phyloP scores from a whole-genome alignment of 2,329 filamentous ascomycete species.

The Chaetomiaceae sp. region DNA sequence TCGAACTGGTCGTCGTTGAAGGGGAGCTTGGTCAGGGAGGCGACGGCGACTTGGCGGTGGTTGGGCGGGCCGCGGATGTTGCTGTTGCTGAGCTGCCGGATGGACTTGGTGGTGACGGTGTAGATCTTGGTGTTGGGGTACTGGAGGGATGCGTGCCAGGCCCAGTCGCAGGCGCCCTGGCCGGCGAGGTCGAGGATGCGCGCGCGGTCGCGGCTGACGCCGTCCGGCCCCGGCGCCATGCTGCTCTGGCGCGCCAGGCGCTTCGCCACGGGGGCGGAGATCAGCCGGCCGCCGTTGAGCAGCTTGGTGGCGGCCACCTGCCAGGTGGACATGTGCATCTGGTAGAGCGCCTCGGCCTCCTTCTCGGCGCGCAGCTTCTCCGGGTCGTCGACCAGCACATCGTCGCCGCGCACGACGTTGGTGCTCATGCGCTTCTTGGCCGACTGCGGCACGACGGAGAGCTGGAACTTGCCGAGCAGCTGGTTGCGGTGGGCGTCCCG shows the following conservation, averaged over 20 bases:
- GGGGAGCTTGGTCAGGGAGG: conserved; percentile 71
- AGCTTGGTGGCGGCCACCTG: conserved; percentile 55
- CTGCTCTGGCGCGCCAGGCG: conserved; percentile 51
- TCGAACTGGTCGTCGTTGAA: conserved; percentile 86
- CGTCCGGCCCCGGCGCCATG: conserved; percentile 39
- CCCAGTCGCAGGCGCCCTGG: conserved; percentile 84
- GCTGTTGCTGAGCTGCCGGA: conserved; percentile 63
- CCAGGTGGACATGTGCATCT: conserved; percentile 58
- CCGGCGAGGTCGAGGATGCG: conserved; percentile 83
- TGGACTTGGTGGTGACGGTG: conserved; percentile 72
- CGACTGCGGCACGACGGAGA: conserved; percentile 61
- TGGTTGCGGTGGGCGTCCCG: conserved; percentile 69
- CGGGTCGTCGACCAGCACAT: conserved; percentile 55
- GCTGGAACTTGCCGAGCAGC: conserved; percentile 77
- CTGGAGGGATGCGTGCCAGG: conserved; percentile 83
- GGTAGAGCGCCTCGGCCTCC: conserved; percentile 71
- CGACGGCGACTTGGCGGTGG: conserved; percentile 75
- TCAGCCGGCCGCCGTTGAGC: conserved; percentile 58
- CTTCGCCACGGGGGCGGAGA: conserved; percentile 58
- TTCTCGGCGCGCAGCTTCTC: conserved; percentile 63
- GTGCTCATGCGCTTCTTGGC: conserved; percentile 65
- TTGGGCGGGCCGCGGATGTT: conserved; percentile 80
- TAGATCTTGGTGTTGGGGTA: conserved; percentile 82
- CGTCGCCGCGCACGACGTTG: conserved; percentile 69
- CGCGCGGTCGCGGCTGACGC: conserved; percentile 45